phyloP scores from a whole-genome alignment of 179 eudicot species.

The Kewa caespitosa region DNA sequence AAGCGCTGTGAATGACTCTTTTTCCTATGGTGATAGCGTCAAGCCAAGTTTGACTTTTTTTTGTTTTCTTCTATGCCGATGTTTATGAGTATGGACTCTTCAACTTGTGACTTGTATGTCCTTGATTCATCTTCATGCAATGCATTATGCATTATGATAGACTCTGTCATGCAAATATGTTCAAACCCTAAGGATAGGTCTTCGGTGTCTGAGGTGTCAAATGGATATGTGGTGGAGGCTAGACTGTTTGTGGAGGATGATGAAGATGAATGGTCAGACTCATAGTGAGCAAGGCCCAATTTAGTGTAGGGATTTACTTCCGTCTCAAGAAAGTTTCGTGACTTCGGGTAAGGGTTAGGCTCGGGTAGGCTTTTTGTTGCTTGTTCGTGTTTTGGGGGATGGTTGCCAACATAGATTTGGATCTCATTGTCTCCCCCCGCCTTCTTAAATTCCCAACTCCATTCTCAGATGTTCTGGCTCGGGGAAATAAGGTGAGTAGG shows the following conservation, averaged over 20 bases:
- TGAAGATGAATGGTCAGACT: neutral
- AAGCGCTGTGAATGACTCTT: neutral
- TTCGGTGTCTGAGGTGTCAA: neutral
- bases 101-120: neutral
- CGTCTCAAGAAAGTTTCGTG: neutral
- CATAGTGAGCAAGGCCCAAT: neutral
- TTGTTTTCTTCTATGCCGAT: neutral
- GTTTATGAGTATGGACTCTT: neutral
- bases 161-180: neutral
- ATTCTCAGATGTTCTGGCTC: neutral
- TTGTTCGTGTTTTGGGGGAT: neutral
- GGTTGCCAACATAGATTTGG: neutral
- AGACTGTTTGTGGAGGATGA: neutral
- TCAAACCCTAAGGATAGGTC: neutral
- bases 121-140: neutral
- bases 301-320: neutral
- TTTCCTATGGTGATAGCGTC: neutral
- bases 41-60: neutral
- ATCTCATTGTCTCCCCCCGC: neutral
- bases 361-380: too few relatives aligned
- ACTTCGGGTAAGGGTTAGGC: neutral
- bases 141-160: neutral
- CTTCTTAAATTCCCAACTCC: neutral
- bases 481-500: neutral
- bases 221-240: neutral